A percentile compares a stretch with the other conserved stretches of the same genome.
These are phyloP conservation scores for Grosmannia clavigera DNA, from an alignment of 2,329 filamentous ascomycete genomes.

Conservation along the genomic window DNA sequence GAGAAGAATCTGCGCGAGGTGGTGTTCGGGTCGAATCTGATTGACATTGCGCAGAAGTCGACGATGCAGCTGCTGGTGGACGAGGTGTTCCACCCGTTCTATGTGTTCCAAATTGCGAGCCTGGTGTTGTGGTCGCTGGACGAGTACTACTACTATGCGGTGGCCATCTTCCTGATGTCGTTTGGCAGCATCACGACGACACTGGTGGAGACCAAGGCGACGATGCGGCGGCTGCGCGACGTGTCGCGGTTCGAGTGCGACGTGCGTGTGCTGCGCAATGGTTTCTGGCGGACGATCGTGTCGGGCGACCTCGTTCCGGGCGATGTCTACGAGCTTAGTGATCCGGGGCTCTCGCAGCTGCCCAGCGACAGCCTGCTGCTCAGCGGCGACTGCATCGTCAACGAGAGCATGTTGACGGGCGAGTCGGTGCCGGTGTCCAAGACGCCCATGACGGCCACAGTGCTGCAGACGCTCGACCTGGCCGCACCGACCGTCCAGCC, in stretches of 20 bases:
- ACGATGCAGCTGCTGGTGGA: conserved; percentile 73
- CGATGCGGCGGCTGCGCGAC: conserved; percentile 80
- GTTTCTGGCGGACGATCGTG: conserved; percentile 85
- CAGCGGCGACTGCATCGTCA: conserved; percentile 93
- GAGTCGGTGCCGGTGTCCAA: conserved; percentile 98
- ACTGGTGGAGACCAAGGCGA: conserved; percentile 80
- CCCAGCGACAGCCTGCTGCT: conserved; percentile 87
- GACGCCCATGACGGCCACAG: conserved; percentile 67
- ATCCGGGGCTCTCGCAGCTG: conserved; percentile 76
- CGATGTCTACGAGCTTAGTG: conserved; percentile 93
- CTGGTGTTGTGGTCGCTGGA: conserved; percentile 89
- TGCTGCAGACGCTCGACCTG: conserved; percentile 63
- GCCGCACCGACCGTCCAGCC: conserved; percentile 72
- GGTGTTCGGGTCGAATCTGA: conserved; percentile 81
- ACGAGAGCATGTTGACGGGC: conserved; percentile 97
- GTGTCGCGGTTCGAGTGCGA: conserved; percentile 94
- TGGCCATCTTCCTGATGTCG: conserved; percentile 90
- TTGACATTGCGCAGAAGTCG: conserved; percentile 87
- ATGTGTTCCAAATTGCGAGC: conserved; percentile 94
- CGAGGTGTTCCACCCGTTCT: conserved; percentile 95
- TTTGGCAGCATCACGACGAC: conserved; percentile 84
- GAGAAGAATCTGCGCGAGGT: conserved; percentile 72
- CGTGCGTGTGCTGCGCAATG: conserved; percentile 81
- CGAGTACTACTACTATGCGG: conserved; percentile 94
- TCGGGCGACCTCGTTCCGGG: conserved; percentile 87